Conservation (phyloP, 1,139 yeast genomes). For the Geotrichum macrosporum region DNA sequence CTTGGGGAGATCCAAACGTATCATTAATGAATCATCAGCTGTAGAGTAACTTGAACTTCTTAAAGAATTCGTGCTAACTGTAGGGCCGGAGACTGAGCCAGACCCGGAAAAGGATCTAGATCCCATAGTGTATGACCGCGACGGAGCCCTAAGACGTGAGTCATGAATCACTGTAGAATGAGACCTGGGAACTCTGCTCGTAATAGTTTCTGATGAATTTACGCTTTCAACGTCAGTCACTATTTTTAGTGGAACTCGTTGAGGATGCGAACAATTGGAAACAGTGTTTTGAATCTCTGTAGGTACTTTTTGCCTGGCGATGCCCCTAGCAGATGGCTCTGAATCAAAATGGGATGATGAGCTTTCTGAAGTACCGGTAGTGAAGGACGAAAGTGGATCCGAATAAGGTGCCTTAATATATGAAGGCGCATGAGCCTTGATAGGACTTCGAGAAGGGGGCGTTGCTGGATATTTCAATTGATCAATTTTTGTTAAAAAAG, state of each 20-base stretch:
- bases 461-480: conserved; percentile 5
- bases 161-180: conserved; percentile 16
- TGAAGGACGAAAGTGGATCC: background rate
- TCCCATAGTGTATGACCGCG: conserved; percentile 20
- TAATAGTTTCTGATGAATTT: conserved; percentile 14
- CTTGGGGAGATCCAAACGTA: conserved; percentile 35
- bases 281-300: too few species aligned
- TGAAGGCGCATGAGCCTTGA: conserved; percentile 6
- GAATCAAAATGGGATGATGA: too few species aligned
- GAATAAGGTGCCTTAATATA: conserved; percentile 4
- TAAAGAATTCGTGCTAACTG: conserved; percentile 21
- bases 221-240: conserved; percentile 14
- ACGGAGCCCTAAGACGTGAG: conserved; percentile 14
- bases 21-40: conserved; percentile 30
- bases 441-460: conserved; percentile 11
- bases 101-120: conserved; percentile 18
- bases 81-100: too few species aligned
- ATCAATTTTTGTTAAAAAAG: background rate
- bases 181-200: conserved; percentile 15
- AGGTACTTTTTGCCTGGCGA: background rate
- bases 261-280: background rate
- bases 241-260: conserved; percentile 3
- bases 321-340: too few species aligned
- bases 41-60: conserved; percentile 29
- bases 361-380: too few species aligned